Conservation (phyloP, 2,329 filamentous ascomycete species). For the Paecilomyces variotii region DNA sequence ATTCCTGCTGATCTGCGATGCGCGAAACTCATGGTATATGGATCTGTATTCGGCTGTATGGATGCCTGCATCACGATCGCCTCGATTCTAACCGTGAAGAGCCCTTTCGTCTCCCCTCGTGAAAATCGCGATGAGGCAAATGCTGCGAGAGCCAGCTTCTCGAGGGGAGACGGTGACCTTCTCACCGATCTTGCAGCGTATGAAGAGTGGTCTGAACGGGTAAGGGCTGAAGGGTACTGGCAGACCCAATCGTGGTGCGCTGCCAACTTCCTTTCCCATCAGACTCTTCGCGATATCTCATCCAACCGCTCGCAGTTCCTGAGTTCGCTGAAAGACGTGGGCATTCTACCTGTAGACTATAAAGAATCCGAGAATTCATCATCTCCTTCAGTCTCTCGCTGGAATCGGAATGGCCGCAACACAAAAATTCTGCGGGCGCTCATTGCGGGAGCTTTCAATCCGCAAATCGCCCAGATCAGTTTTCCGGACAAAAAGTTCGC, state of each 20-base stretch:
- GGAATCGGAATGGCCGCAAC: slow-evolving; percentile 28
- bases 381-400: slow-evolving; percentile 37
- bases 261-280: slow-evolving; percentile 72
- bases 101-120: slow-evolving; percentile 76
- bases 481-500: slow-evolving; percentile 96
- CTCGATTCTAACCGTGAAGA: slow-evolving; percentile 80
- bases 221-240: slow-evolving; percentile 38
- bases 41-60: slow-evolving; percentile 85
- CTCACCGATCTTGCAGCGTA: slow-evolving; percentile 80
- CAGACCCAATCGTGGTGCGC: slow-evolving; percentile 64
- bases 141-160: slow-evolving; percentile 66
- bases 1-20: slow-evolving; percentile 89
- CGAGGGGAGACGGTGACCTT: slow-evolving; percentile 72
- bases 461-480: slow-evolving; percentile 84
- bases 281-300: slow-evolving; percentile 80
- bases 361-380: slow-evolving; percentile 20
- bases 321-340: slow-evolving; percentile 74
- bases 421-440: slow-evolving; percentile 56
- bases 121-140: slow-evolving; percentile 78
- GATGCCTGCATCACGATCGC: slow-evolving; percentile 84
- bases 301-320: slow-evolving; percentile 82
- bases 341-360: slow-evolving; percentile 58
- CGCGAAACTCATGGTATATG: slow-evolving; percentile 92
- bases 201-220: slow-evolving; percentile 68
- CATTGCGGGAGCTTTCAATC: slow-evolving; percentile 66